Evolutionary conservation across 495 filamentous ascomycete species (phyloP).

Genomic region (Symbiotaphrina buchneri): DNA sequence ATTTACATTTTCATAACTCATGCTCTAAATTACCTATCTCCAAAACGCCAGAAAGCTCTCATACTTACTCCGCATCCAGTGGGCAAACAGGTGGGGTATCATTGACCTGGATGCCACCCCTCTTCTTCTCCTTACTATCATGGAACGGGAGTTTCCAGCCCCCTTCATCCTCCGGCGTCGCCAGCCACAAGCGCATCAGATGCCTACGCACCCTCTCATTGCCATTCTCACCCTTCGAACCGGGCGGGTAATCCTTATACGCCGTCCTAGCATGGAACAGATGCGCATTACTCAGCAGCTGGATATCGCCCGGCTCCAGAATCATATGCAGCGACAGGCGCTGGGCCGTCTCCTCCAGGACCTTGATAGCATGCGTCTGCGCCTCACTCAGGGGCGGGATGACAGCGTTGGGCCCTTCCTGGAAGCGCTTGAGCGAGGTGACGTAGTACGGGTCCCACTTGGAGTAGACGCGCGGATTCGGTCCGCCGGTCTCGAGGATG

Average conservation of each 20-base stretch:
- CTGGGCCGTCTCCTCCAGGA: constrained; percentile 46
- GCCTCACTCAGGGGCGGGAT: constrained; percentile 41
- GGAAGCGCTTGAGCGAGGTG: constrained; percentile 41
- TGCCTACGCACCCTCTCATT: too few relatives aligned
- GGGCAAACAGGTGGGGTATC: constrained; percentile 38
- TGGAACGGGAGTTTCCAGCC: constrained; percentile 71
- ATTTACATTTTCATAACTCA: too few relatives aligned
- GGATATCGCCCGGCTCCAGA: constrained; percentile 58
- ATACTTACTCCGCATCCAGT: constrained; percentile 57
- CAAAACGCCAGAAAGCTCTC: too few relatives aligned
- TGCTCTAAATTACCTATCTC: too few relatives aligned
- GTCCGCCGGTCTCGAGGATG: constrained; percentile 41
- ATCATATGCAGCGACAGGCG: constrained; percentile 51
- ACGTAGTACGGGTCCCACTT: constrained; percentile 74
- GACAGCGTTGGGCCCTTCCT: constrained; percentile 32
- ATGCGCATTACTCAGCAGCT: constrained; percentile 49
- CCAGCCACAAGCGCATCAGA: constrained; percentile 72
- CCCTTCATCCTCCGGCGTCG: constrained; percentile 57
- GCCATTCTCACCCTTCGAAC: constrained; percentile 21
- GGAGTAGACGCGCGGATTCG: constrained; percentile 23
- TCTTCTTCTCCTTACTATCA: constrained; percentile 62
- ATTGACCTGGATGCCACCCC: constrained; percentile 73
- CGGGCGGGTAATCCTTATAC: constrained; percentile 40
- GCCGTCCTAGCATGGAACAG: constrained; percentile 46
- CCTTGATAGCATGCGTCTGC: constrained; percentile 36